Base-by-base conservation (phyloP, 1,139 yeast genomes). In the Casaregolazyma lundiana region DNA sequence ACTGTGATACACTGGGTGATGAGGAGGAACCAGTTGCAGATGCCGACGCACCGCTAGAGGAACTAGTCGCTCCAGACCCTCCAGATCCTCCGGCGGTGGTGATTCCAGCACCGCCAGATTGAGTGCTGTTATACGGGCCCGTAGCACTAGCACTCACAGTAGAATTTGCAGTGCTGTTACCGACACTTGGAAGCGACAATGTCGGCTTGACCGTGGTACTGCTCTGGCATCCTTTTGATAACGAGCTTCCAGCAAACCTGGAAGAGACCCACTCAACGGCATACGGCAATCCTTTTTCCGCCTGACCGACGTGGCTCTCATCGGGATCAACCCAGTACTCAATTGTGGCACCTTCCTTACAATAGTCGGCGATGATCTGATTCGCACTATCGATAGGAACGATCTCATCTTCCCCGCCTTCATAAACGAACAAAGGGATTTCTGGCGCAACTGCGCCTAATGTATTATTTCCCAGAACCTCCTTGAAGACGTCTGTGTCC, bases 391-490 rank as follows among this genome's bases (percentile, higher is more conserved):
- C 44, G 19, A 51, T 34, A 7, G 58, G 58, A 19, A 52, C 58
- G 20, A 58, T 47, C 36, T 52, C 55, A 47, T 63, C 67, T 17
- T 50, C 42, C 35, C 52, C 47, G 15, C 64, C 63, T 34, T 62
- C 59, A 50, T 60, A 61, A 7, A 61, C 53, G 44, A 44, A 50
- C 49, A 58, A 11, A 46, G 65, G 53, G 41, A 47, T 44, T 44
- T 43, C 19, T 24, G 66, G 67, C 2, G 50, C 39, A 16, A 32
- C 8, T 4, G 37, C 43, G 15, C 57, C 60, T 52, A 51, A 38
- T 11, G 51, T 47, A 32, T 50, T 48, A 22, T 52, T 50, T 7
- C 51, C 42, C 16, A 51, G 24, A 13, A 47, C 37, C 24, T 43
- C 39, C n/a, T 29, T 37, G 13, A 53, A 38, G n/a, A 21, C 26